Evolutionary conservation across 495 filamentous ascomycete genomes (phyloP).

Genomic region (Podospora anserina): DNA sequence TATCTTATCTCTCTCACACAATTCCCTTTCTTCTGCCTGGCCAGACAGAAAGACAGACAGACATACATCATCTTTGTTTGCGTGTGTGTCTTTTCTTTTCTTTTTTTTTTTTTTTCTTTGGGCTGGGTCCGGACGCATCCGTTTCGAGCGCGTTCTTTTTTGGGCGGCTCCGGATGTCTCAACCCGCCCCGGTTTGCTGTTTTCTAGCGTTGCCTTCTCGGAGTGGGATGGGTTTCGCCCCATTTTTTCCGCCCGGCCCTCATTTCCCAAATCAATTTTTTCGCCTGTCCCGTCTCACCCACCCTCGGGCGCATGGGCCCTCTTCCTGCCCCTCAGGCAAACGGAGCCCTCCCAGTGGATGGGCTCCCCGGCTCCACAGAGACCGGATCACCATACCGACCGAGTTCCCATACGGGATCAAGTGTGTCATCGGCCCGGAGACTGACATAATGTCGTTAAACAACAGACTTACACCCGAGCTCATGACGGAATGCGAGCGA

Average conservation of each 20-base stretch:
- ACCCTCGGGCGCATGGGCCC: slow-evolving; percentile 18
- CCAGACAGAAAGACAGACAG: neutral
- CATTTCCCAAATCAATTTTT: slow-evolving; percentile 31
- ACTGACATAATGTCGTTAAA: slow-evolving; percentile 16
- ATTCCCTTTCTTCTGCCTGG: slow-evolving; percentile 13
- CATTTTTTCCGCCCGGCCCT: slow-evolving; percentile 35
- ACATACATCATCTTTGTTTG: slow-evolving; percentile 11
- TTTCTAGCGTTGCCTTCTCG: slow-evolving; percentile 27
- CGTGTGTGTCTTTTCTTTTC: slow-evolving; percentile 19
- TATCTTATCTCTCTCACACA: neutral
- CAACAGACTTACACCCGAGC: slow-evolving; percentile 46
- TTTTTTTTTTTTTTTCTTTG: neutral
- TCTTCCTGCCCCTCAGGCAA: slow-evolving; percentile 17
- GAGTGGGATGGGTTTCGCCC: slow-evolving; percentile 28
- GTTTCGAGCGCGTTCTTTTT: slow-evolving; percentile 17
- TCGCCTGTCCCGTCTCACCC: slow-evolving; percentile 28
- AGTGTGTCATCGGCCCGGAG: neutral
- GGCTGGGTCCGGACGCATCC: slow-evolving; percentile 8
- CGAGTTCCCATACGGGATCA: neutral
- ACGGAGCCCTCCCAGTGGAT: slow-evolving; percentile 18
- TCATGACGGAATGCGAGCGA: slow-evolving; percentile 49
- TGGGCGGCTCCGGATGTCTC: slow-evolving; percentile 19
- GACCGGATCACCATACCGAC: neutral
- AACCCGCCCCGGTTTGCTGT: slow-evolving; percentile 23
- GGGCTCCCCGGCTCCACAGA: neutral